These are phyloP conservation scores for Sistotremastrum niveocremeum DNA, from an alignment of 768 basidiomycete genomes.

Conservation along the genomic window DNA sequence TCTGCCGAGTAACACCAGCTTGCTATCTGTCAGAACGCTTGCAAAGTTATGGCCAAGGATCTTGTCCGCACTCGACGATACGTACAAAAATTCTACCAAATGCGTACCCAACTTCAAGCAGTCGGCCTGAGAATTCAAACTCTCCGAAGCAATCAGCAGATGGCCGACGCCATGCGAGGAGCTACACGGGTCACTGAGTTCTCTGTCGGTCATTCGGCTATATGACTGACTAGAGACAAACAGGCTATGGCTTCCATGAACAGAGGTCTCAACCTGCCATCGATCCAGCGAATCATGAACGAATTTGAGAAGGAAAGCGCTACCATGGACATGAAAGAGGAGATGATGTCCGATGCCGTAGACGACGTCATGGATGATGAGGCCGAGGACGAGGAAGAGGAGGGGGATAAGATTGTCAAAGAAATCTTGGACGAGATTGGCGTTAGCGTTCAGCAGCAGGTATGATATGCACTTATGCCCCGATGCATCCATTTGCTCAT, in stretches of 20 bases:
- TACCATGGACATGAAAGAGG: slow-evolving; percentile 99
- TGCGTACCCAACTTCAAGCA: slow-evolving; percentile 96
- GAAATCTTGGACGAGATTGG: slow-evolving; percentile 98
- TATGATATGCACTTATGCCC: slow-evolving; percentile 12
- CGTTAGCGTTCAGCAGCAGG: slow-evolving; percentile 78
- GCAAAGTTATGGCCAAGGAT: slow-evolving; percentile 99
- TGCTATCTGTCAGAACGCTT: slow-evolving; percentile 60
- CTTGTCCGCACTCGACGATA: slow-evolving; percentile 92
- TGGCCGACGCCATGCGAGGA: slow-evolving; percentile 99
- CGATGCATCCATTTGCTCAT: slow-evolving; percentile 5
- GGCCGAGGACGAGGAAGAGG: slow-evolving; percentile 86
- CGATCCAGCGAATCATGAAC: slow-evolving; percentile 91
- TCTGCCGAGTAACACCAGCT: slow-evolving; percentile 6
- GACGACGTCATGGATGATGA: slow-evolving; percentile 97
- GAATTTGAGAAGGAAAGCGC: slow-evolving; percentile 97
- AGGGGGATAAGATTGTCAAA: slow-evolving; percentile 88
- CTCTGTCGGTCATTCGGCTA: background rate
- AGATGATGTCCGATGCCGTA: slow-evolving; percentile 98
- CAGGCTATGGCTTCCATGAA: slow-evolving; percentile 99
- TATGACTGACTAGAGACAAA: background rate
- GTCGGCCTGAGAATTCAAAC: slow-evolving; percentile 93
- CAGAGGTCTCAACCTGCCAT: slow-evolving; percentile 85
- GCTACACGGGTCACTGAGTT: slow-evolving; percentile 71
- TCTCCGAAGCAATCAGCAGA: slow-evolving; percentile 92
- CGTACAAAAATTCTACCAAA: slow-evolving; percentile 96